Evolutionary conservation across 1,284 basidiomycete species (phyloP).

Genomic region (Ceratorhiza oryzae-sativae): DNA sequence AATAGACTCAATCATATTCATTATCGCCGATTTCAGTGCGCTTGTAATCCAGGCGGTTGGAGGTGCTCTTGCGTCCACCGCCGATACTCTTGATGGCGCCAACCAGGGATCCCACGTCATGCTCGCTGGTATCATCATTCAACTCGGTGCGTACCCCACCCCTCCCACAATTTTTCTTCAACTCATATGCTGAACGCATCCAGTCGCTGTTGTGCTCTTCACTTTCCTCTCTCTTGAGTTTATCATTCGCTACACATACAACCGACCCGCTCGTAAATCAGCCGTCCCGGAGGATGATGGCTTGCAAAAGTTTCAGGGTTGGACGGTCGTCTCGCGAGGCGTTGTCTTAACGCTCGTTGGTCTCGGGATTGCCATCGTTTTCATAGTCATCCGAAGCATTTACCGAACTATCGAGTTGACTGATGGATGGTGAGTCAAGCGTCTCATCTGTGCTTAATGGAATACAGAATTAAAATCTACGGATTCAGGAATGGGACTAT

Average conservation of each 20-base stretch:
- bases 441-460: background rate
- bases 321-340: slow-evolving; percentile 16
- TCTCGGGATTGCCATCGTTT: slow-evolving; percentile 37
- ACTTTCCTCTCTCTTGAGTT: slow-evolving; percentile 20
- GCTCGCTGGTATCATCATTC: slow-evolving; percentile 47
- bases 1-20: slow-evolving; percentile 50
- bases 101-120: slow-evolving; percentile 44
- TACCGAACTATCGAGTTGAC: slow-evolving; percentile 42
- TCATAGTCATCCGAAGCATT: slow-evolving; percentile 40
- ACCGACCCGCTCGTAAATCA: slow-evolving; percentile 9
- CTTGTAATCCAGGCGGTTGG: slow-evolving; percentile 54
- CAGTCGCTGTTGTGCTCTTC: slow-evolving; percentile 21
- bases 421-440: slow-evolving; percentile 19
- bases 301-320: slow-evolving; percentile 3
- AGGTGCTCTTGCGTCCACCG: slow-evolving; percentile 49
- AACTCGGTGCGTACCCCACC: slow-evolving; percentile 45
- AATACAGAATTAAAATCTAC: background rate
- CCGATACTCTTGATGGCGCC: slow-evolving; percentile 33
- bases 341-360: slow-evolving; percentile 39
- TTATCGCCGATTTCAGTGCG: slow-evolving; percentile 51
- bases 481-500: slow-evolving; percentile 34
- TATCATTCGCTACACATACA: background rate
- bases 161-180: background rate
- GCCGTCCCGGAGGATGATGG: background rate
- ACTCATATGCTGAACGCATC: background rate